Conservation (phyloP, 2,329 filamentous ascomycete genomes). For the Fusarium sp. region DNA sequence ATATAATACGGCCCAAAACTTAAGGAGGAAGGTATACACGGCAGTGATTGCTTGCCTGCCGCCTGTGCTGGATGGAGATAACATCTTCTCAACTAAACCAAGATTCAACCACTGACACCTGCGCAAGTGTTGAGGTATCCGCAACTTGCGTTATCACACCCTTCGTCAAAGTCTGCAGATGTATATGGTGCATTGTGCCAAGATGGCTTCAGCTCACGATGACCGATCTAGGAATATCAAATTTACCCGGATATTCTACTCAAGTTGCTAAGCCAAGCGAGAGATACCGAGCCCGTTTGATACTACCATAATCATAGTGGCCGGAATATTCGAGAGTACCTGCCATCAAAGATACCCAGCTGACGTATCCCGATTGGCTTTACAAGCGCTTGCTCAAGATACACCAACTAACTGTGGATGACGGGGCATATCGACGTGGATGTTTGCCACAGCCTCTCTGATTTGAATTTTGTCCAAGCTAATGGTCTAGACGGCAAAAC, state of each 20-base stretch:
- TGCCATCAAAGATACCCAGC: neutral
- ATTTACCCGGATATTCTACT: neutral
- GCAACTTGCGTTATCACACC: neutral
- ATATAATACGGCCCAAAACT: neutral
- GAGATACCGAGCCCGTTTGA: neutral
- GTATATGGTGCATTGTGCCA: neutral
- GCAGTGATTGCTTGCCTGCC: neutral
- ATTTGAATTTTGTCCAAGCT: neutral
- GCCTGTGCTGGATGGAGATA: neutral
- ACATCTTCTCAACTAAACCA: neutral
- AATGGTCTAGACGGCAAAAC: no score
- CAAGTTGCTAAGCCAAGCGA: neutral
- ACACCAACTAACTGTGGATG: neutral
- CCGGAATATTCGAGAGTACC: neutral
- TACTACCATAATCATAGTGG: neutral
- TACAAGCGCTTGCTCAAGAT: neutral
- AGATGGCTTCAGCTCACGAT: neutral
- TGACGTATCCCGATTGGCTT: neutral
- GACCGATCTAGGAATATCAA: neutral
- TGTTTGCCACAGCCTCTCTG: neutral
- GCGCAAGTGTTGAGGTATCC: neutral
- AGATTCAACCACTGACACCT: neutral
- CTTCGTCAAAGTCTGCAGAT: neutral
- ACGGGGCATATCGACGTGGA: neutral
- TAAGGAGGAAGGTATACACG: neutral